These are phyloP conservation scores for Fusarium subtropicale DNA, from an alignment of 2,329 filamentous ascomycete species.

Conservation along the genomic window DNA sequence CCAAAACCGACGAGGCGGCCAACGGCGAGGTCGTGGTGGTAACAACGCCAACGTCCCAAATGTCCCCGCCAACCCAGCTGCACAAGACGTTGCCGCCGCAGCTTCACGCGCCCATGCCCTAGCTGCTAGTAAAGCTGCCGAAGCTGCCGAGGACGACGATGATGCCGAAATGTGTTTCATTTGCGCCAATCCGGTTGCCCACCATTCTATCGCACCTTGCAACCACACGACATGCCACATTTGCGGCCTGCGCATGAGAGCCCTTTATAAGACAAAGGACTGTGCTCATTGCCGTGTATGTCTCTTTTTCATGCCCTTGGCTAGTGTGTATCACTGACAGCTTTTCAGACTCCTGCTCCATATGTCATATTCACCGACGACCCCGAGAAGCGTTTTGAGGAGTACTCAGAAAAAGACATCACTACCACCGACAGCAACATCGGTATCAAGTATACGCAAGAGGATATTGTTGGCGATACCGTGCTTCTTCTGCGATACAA, in stretches of 20 bases:
- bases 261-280: constrained; percentile 94
- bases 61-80: constrained; percentile 47
- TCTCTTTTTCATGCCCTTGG: background rate
- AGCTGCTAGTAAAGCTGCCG: constrained; percentile 44
- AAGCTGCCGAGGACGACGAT: constrained; percentile 60
- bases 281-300: constrained; percentile 94
- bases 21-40: constrained; percentile 49
- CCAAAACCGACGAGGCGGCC: constrained; percentile 53
- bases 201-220: constrained; percentile 90
- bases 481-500: constrained; percentile 91
- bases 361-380: constrained; percentile 95
- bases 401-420: constrained; percentile 81
- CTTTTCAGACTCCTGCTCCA: constrained; percentile 70
- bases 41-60: constrained; percentile 35
- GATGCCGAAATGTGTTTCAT: constrained; percentile 96
- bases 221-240: constrained; percentile 98
- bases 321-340: constrained; percentile 34
- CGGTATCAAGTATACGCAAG: constrained; percentile 89
- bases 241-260: constrained; percentile 89
- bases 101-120: constrained; percentile 54
- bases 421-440: constrained; percentile 84
- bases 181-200: constrained; percentile 89
- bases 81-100: constrained; percentile 49
- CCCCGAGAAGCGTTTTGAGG: constrained; percentile 81
- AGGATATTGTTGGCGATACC: constrained; percentile 91